Percentiles rank a stretch among this genome's conserved stretches.
These are phyloP conservation scores for Pseudogymnoascus sp. DNA, from an alignment of 2,329 filamentous ascomycete genomes.

Conservation along the genomic window DNA sequence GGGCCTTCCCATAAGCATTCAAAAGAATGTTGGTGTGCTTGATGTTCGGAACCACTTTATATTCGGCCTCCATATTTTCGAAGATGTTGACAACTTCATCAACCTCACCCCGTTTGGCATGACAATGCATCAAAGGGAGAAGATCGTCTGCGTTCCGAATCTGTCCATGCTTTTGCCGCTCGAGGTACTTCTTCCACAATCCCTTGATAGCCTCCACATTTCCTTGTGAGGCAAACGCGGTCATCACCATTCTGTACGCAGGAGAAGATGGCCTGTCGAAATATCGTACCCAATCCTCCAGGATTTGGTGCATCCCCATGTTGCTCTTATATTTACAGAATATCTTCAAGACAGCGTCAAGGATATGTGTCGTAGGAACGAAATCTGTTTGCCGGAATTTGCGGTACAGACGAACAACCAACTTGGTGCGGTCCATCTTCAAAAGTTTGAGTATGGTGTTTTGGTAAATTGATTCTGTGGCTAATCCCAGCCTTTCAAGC, in stretches of 20 bases:
- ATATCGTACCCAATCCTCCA: slow-evolving; percentile 31
- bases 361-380: slow-evolving; percentile 17
- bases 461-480: slow-evolving; percentile 16
- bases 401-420: slow-evolving; percentile 22
- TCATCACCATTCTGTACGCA: slow-evolving; percentile 30
- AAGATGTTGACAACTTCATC: slow-evolving; percentile 54
- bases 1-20: slow-evolving; percentile 58
- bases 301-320: slow-evolving; percentile 31
- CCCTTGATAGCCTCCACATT: slow-evolving; percentile 37
- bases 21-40: slow-evolving; percentile 72
- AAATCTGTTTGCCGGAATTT: slow-evolving; percentile 14
- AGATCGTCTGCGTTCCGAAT: slow-evolving; percentile 26
- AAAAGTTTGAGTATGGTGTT: slow-evolving; percentile 18
- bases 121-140: slow-evolving; percentile 60
- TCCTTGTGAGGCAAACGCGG: slow-evolving; percentile 38
- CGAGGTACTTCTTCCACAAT: slow-evolving; percentile 35
- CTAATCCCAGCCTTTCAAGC: not conserved
- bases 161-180: slow-evolving; percentile 11
- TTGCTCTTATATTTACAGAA: slow-evolving; percentile 27
- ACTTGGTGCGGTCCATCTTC: slow-evolving; percentile 15
- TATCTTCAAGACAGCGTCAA: slow-evolving; percentile 27
- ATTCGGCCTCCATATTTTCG: slow-evolving; percentile 48
- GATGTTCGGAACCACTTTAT: slow-evolving; percentile 49
- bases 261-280: slow-evolving; percentile 23
- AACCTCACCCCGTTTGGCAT: slow-evolving; percentile 62